Conservation (phyloP, 2,329 filamentous ascomycete genomes). For the Tolypocladium album region DNA sequence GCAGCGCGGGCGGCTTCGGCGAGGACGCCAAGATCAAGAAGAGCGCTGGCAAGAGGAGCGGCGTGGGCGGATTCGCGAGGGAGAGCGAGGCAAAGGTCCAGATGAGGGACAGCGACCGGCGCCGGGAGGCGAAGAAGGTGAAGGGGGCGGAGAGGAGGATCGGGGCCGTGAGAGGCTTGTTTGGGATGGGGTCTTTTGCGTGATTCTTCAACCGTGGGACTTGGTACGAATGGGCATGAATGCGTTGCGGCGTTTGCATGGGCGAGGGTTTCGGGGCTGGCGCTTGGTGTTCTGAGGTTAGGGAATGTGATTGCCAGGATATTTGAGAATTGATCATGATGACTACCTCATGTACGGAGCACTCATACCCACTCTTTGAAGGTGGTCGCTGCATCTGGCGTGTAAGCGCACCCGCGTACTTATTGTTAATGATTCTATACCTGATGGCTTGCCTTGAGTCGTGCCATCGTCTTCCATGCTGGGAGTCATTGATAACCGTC, state of each 20-base stretch:
- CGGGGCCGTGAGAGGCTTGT: slow-evolving; percentile 45
- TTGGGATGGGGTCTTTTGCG: slow-evolving; percentile 39
- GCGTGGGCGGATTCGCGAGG: slow-evolving; percentile 48
- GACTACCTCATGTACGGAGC: no score
- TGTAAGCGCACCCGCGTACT: background rate
- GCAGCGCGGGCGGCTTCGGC: slow-evolving; percentile 25
- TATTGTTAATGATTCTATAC: background rate
- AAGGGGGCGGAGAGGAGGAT: slow-evolving; percentile 46
- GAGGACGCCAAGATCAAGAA: slow-evolving; percentile 48
- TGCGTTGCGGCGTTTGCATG: background rate
- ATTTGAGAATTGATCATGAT: background rate
- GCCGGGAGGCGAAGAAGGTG: slow-evolving; percentile 46
- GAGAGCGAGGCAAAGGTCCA: slow-evolving; percentile 46
- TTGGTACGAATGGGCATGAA: background rate
- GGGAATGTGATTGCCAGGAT: background rate
- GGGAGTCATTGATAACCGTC: background rate
- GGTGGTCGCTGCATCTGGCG: background rate
- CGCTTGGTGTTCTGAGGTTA: background rate
- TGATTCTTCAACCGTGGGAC: slow-evolving; percentile 5
- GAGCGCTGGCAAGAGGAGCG: slow-evolving; percentile 48
- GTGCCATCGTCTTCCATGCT: background rate
- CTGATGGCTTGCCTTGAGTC: background rate
- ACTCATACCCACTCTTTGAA: no score
- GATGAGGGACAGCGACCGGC: slow-evolving; percentile 44
- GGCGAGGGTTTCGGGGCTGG: background rate